Conservation (phyloP, 192 early-diverging fungal species). For the Dimargaris verticillata region DNA sequence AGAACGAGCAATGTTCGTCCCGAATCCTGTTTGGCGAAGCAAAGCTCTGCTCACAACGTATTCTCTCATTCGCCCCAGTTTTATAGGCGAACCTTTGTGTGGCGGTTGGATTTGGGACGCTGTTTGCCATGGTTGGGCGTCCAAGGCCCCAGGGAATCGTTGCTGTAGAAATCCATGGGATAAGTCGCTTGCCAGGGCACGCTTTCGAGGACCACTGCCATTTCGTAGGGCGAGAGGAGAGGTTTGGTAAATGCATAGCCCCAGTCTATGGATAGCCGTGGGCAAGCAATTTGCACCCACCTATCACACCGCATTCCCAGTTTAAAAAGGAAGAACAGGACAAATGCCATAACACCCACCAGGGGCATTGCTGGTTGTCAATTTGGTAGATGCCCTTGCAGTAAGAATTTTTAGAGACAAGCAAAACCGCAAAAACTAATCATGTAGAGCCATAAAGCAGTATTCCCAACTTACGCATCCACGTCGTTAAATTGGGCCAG, state of each 20-base stretch:
- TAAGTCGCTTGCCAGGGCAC: slow-evolving; percentile 71
- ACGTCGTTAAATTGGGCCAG: slow-evolving; percentile 73
- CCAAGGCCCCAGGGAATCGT: slow-evolving; percentile 79
- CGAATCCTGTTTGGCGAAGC: no score
- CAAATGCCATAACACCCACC: not conserved
- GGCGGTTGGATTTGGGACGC: no score
- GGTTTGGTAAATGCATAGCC: slow-evolving; percentile 89
- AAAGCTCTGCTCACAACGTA: no score
- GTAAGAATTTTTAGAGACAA: no score
- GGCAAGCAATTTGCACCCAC: slow-evolving; percentile 94
- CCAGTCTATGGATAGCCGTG: slow-evolving; percentile 96
- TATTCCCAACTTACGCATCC: slow-evolving; percentile 43
- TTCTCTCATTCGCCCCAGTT: no score
- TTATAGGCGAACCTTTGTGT: no score
- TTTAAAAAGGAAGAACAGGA: slow-evolving; percentile 8
- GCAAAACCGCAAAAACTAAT: no score
- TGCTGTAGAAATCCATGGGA: slow-evolving; percentile 97
- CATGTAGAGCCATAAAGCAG: no score
- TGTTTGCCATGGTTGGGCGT: slow-evolving; percentile 68
- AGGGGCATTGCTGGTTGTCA: no score
- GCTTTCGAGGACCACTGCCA: slow-evolving; percentile 65
- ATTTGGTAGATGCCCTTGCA: no score
- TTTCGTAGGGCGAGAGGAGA: slow-evolving; percentile 87
- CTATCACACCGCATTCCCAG: slow-evolving; percentile 15
- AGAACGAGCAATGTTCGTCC: no score